Evolutionary conservation across 2,329 filamentous ascomycete genomes (phyloP).

Genomic region (Diaporthe eres): DNA sequence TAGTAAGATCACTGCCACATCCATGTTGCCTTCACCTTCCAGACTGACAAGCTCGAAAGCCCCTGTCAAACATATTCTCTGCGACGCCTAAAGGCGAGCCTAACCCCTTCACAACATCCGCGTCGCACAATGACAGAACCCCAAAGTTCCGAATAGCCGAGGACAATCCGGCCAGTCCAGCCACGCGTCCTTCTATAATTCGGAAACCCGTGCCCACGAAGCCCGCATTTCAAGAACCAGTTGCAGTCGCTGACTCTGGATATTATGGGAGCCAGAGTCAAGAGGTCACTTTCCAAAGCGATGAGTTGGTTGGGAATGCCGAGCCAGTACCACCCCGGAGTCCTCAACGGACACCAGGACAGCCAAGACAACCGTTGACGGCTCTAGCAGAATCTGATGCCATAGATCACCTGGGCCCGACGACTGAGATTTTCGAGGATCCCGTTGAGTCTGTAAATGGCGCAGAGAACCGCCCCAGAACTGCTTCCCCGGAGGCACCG

Average conservation of each 20-base stretch:
- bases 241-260: constrained; percentile 73
- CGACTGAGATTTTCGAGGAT: constrained; percentile 53
- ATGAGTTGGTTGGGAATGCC: constrained; percentile 46
- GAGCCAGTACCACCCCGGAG: background rate
- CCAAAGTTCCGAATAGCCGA: constrained; percentile 73
- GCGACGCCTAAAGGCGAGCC: constrained; percentile 67
- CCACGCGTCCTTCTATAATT: constrained; percentile 48
- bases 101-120: constrained; percentile 67
- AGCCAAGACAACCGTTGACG: constrained; percentile 25
- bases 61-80: constrained; percentile 72
- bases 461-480: background rate
- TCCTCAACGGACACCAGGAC: background rate
- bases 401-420: constrained; percentile 45
- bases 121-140: constrained; percentile 64
- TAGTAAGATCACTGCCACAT: constrained; percentile 62
- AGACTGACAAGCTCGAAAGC: constrained; percentile 59
- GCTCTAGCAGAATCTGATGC: constrained; percentile 37
- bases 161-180: constrained; percentile 57
- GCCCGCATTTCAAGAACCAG: constrained; percentile 49
- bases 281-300: constrained; percentile 60
- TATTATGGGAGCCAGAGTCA: constrained; percentile 78
- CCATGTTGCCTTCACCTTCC: background rate
- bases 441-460: constrained; percentile 50
- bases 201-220: constrained; percentile 53
- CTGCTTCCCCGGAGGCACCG: constrained; percentile 37